Conservation (phyloP, 768 basidiomycete genomes). For the Cyclocybe cylindracea region DNA sequence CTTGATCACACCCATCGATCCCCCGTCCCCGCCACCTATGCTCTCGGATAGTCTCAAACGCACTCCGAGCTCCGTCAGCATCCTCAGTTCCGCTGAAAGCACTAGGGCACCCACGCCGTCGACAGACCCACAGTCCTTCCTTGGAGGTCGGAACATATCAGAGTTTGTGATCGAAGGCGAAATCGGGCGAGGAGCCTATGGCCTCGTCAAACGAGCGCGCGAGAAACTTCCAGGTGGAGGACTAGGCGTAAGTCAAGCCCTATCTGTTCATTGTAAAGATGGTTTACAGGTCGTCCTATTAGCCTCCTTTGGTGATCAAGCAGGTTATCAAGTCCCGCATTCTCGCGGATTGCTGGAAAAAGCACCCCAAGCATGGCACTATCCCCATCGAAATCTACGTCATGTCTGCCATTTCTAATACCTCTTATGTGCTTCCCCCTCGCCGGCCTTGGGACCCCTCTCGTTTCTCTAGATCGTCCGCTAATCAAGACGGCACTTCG, state of each 20-base stretch:
- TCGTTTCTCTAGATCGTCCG: constrained; percentile 35
- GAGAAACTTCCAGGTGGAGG: constrained; percentile 75
- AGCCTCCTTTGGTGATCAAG: constrained; percentile 94
- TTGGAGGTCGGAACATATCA: constrained; percentile 74
- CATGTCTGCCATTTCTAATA: constrained; percentile 87
- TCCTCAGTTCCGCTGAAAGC: constrained; percentile 59
- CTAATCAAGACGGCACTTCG: constrained; percentile 3
- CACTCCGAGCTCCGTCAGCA: constrained; percentile 61
- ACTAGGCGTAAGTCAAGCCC: constrained; percentile 68
- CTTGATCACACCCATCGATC: constrained; percentile 74
- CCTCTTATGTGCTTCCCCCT: constrained; percentile 75
- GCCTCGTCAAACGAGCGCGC: constrained; percentile 87
- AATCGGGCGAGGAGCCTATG: constrained; percentile 94
- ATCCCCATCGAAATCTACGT: constrained; percentile 98
- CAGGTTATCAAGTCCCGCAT: constrained; percentile 99
- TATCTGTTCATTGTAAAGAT: constrained; percentile 14
- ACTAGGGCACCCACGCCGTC: constrained; percentile 66
- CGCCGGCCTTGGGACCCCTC: constrained; percentile 84
- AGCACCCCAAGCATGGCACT: constrained; percentile 90
- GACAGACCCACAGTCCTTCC: constrained; percentile 43
- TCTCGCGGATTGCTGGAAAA: constrained; percentile 99
- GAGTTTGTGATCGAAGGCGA: constrained; percentile 87
- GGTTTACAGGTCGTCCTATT: constrained; percentile 21
- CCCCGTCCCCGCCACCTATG: constrained; percentile 62
- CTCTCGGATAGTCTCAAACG: constrained; percentile 67